Evolutionary conservation across 2,329 filamentous ascomycete species (phyloP).

Genomic region (Pseudomassariella vexata): DNA sequence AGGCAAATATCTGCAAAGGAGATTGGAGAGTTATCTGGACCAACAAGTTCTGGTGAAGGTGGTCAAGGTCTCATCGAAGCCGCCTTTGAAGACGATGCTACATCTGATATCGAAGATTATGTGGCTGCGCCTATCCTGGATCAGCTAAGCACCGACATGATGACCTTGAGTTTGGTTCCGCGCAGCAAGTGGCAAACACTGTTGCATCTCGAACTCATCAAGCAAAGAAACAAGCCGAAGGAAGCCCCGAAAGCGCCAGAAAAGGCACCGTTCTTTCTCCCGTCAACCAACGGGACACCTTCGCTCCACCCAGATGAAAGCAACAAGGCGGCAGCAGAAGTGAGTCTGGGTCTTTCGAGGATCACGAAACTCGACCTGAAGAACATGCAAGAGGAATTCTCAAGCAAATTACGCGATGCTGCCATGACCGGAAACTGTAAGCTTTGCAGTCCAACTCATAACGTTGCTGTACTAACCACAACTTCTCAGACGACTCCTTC

Average conservation of each 20-base stretch:
- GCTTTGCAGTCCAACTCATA: too few species aligned
- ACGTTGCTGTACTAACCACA: conserved; percentile 5
- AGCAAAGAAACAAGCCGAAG: conserved; percentile 88
- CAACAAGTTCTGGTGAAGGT: conserved; percentile 77
- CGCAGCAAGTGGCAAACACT: conserved; percentile 92
- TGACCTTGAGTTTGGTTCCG: conserved; percentile 84
- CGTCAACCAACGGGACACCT: conserved; percentile 46
- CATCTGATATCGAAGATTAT: conserved; percentile 47
- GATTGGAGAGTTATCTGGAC: conserved; percentile 58
- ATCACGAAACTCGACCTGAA: conserved; percentile 62
- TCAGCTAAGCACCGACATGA: conserved; percentile 75
- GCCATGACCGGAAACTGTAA: conserved; percentile 55
- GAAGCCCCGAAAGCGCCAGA: conserved; percentile 88
- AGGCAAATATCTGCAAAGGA: conserved; percentile 76
- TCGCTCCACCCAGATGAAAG: conserved; percentile 16
- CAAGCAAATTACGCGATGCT: conserved; percentile 48
- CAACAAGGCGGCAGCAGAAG: conserved; percentile 19
- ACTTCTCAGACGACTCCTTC: conserved; percentile 52
- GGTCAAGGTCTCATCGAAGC: conserved; percentile 71
- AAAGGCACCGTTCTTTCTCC: conserved; percentile 93
- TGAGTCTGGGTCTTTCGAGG: conserved; percentile 42
- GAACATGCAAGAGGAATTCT: conserved; percentile 48
- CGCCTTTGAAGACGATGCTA: conserved; percentile 55
- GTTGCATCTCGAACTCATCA: conserved; percentile 85
- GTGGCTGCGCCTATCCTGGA: conserved; percentile 56